These are phyloP conservation scores for Ophiocytium majus DNA, from an alignment of 352 stramenopile species.

Conservation along the genomic window DNA sequence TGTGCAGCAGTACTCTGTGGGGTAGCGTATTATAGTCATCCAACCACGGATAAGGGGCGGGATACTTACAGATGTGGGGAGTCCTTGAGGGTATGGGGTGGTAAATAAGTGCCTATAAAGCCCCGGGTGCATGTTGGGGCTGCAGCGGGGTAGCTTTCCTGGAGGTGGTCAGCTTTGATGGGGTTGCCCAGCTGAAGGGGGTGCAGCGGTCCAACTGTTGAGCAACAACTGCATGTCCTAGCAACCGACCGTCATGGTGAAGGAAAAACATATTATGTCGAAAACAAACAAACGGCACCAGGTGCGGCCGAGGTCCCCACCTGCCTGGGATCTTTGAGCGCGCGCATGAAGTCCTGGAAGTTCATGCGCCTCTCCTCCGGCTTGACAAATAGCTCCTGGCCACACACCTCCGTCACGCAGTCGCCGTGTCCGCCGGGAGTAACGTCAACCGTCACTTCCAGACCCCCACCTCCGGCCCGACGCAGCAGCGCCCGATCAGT, in stretches of 20 bases:
- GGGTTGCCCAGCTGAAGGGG: no score
- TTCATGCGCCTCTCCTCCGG: constrained; percentile 53
- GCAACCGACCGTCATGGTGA: constrained; percentile 13
- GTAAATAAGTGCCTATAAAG: no score
- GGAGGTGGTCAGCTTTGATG: no score
- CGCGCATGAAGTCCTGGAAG: constrained; percentile 38
- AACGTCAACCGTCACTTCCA: constrained; percentile 52
- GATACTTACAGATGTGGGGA: no score
- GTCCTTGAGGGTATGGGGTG: no score
- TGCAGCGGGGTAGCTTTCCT: no score
- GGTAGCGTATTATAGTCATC: no score
- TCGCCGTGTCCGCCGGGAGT: constrained; percentile 52
- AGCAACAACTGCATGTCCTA: neutral
- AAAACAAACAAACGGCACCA: no score
- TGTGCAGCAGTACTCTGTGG: no score
- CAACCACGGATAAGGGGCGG: no score
- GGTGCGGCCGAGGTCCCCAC: neutral
- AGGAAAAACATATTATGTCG: neutral
- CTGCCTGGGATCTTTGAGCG: constrained; percentile 12
- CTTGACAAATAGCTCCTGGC: constrained; percentile 52
- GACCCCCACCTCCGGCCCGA: constrained; percentile 13
- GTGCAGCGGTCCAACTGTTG: neutral
- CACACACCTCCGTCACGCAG: constrained; percentile 36
- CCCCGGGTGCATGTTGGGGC: no score
- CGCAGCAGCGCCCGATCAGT: constrained; percentile 30